Conservation (phyloP, 768 basidiomycete genomes). For the Pulveroboletus sp. region DNA sequence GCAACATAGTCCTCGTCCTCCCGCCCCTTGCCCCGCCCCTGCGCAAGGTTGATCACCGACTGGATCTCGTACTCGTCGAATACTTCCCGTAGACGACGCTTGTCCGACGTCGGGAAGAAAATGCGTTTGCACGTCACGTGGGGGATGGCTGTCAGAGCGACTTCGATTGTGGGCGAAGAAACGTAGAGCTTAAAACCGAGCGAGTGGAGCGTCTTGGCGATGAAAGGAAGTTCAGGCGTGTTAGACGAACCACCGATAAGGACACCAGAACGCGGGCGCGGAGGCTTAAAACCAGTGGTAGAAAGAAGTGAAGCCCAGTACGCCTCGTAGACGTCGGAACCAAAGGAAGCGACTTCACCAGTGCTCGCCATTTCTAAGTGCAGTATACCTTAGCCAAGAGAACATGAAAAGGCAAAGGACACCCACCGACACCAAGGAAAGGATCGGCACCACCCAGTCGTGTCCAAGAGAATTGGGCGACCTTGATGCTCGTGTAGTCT, state of each 20-base stretch:
- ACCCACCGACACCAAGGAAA: slow-evolving; percentile 90
- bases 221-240: slow-evolving; percentile 81
- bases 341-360: slow-evolving; percentile 96
- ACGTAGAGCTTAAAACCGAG: slow-evolving; percentile 97
- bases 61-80: slow-evolving; percentile 94
- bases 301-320: slow-evolving; percentile 95
- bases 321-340: slow-evolving; percentile 90
- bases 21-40: slow-evolving; percentile 68
- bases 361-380: slow-evolving; percentile 92
- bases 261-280: slow-evolving; percentile 79
- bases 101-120: slow-evolving; percentile 95
- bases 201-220: slow-evolving; percentile 77
- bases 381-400: background rate
- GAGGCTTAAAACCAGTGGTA: slow-evolving; percentile 94
- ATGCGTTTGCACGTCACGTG: slow-evolving; percentile 85
- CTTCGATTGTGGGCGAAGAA: slow-evolving; percentile 75
- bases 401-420: background rate
- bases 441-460: slow-evolving; percentile 94
- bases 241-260: slow-evolving; percentile 89
- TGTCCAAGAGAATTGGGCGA: slow-evolving; percentile 98
- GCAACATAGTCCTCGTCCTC: slow-evolving; percentile 97
- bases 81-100: slow-evolving; percentile 90
- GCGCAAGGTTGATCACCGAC: slow-evolving; percentile 90
- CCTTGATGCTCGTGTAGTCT: slow-evolving; percentile 95
- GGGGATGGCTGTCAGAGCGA: slow-evolving; percentile 73